These are phyloP conservation scores for Eucalyptus curtisii DNA, from an alignment of 345 rosid species.

Conservation along the genomic window DNA sequence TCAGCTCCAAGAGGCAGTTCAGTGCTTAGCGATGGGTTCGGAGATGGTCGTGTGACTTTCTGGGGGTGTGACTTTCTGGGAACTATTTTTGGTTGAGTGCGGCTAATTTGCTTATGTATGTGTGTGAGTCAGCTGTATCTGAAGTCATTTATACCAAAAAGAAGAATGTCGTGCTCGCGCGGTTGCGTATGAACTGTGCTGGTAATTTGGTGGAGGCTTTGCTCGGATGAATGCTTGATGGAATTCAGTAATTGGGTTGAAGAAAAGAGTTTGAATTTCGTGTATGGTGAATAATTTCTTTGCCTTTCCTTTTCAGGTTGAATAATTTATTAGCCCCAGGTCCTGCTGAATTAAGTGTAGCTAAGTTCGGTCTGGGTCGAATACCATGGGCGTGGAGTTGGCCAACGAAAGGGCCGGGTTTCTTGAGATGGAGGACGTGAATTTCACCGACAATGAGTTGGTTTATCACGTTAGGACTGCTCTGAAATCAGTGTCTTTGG, in stretches of 20 bases:
- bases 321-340: neutral
- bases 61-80: neutral
- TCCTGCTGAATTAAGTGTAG: neutral
- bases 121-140: neutral
- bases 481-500: neutral
- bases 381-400: conserved; percentile 5
- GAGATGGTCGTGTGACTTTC: neutral
- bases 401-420: neutral
- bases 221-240: neutral
- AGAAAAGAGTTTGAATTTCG: neutral
- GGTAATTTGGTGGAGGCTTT: neutral
- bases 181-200: neutral
- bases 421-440: neutral
- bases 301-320: neutral
- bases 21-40: neutral
- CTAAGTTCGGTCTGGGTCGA: neutral
- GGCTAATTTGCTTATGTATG: neutral
- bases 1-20: neutral
- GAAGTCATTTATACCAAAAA: neutral
- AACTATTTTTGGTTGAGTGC: neutral
- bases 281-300: neutral
- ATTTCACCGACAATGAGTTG: neutral
- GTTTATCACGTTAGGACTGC: neutral
- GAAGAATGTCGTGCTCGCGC: neutral
- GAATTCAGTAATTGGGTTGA: neutral